These are phyloP conservation scores for Rhynchospora breviuscula DNA, from an alignment of 176 grass and related monocot genomes.

Conservation along the genomic window DNA sequence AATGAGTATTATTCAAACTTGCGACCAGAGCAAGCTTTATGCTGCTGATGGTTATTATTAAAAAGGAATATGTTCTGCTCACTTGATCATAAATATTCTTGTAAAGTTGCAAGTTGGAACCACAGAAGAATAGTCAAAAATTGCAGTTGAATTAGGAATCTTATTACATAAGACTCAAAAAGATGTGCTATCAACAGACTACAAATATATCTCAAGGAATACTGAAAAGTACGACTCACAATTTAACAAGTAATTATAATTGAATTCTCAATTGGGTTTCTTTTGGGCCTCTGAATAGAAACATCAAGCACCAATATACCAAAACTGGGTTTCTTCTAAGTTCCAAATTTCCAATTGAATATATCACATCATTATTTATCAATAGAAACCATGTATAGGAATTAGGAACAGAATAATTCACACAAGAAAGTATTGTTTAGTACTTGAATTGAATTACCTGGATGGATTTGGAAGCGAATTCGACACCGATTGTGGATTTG, in stretches of 20 bases:
- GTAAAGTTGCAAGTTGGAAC: not conserved
- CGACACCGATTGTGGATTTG: conserved; percentile 91
- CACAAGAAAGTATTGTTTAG: not conserved
- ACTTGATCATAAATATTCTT: not conserved
- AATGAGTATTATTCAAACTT: not conserved
- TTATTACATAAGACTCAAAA: not conserved
- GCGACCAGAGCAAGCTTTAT: not conserved
- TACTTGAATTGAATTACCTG: conserved; percentile 34
- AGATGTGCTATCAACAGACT: not conserved
- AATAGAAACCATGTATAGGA: not conserved
- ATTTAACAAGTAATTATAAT: not conserved
- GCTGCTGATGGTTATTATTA: not conserved
- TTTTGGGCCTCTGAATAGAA: not conserved
- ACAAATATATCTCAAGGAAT: not conserved
- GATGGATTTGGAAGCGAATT: conserved; percentile 73
- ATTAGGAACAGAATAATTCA: not conserved
- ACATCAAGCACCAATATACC: not conserved
- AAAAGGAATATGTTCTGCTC: not conserved
- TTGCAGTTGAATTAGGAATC: not conserved
- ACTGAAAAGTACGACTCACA: not conserved
- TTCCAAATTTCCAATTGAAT: not conserved
- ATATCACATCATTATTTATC: not conserved
- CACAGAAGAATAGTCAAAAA: not conserved
- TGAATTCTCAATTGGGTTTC: not conserved
- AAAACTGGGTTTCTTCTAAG: not conserved